Evolutionary conservation across 129 eudicot species (phyloP).

Genomic region (carrot (Daucus carota)): DNA sequence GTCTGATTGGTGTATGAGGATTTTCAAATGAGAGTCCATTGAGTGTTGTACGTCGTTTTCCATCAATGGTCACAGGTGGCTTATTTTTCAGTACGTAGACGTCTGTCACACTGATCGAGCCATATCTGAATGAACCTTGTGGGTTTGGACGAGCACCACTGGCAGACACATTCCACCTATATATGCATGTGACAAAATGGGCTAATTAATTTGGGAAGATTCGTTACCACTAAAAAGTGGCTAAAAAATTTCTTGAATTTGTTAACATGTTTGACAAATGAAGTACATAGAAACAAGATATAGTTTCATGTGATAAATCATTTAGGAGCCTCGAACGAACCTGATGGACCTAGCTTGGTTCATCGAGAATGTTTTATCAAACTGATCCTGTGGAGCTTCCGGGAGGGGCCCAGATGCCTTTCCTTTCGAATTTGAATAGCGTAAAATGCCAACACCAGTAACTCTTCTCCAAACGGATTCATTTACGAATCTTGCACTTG

Average conservation of each 20-base stretch:
- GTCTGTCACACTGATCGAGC: constrained; percentile 82
- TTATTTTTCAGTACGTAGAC: constrained; percentile 55
- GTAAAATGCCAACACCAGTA: constrained; percentile 74
- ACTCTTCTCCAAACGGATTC: constrained; percentile 67
- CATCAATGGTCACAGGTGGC: constrained; percentile 61
- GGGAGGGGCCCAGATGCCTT: constrained; percentile 93
- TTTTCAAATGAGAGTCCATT: constrained; percentile 86
- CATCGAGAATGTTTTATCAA: constrained; percentile 86
- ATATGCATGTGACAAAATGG: constrained; percentile 10
- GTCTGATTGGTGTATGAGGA: constrained; percentile 80
- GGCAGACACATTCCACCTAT: constrained; percentile 89
- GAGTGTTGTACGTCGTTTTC: constrained; percentile 54
- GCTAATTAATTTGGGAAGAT: background rate
- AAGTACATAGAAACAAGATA: background rate
- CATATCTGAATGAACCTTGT: constrained; percentile 85
- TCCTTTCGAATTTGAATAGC: constrained; percentile 81
- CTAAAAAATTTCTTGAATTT: background rate
- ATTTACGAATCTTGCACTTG: constrained; percentile 81
- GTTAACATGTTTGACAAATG: background rate
- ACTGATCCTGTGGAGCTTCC: constrained; percentile 71
- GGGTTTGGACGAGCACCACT: constrained; percentile 99
- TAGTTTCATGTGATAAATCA: background rate
- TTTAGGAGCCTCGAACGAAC: constrained; percentile 20
- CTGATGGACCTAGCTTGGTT: constrained; percentile 94
- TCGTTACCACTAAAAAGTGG: background rate